Evolutionary conservation across 305 asterid genomes (phyloP).

Genomic region (Fraxinus sp.): DNA sequence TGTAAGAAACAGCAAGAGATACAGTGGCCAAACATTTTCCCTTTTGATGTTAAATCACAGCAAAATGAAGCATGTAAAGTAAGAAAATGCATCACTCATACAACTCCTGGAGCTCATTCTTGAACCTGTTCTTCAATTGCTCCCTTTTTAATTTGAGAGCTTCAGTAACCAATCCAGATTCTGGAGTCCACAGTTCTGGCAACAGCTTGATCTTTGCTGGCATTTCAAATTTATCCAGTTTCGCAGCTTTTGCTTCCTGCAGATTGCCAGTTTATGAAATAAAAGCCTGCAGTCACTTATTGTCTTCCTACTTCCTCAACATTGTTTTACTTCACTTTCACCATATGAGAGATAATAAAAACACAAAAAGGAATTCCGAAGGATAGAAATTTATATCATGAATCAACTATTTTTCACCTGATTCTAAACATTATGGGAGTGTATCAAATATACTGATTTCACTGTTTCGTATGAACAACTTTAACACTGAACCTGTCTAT

Average conservation of each 20-base stretch:
- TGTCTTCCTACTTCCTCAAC: not conserved
- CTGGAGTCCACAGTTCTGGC: conserved; percentile 91
- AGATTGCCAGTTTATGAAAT: not conserved
- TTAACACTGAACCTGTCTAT: not conserved
- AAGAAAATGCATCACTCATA: conserved; percentile 20
- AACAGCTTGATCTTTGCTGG: conserved; percentile 79
- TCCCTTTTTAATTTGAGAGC: conserved; percentile 94
- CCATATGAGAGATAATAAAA: not conserved
- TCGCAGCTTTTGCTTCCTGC: conserved; percentile 80
- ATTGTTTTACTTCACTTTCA: not conserved
- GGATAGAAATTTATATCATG: not conserved
- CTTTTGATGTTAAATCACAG: not conserved
- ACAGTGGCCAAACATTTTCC: not conserved
- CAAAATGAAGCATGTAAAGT: not conserved
- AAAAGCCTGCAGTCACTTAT: not conserved
- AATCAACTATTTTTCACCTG: not conserved
- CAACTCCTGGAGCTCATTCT: conserved; percentile 35
- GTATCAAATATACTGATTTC: not conserved
- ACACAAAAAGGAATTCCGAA: not conserved
- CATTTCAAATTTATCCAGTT: conserved; percentile 75
- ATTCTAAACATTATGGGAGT: not conserved
- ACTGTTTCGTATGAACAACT: not conserved
- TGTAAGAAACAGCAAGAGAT: not conserved
- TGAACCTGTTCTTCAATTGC: conserved; percentile 40
- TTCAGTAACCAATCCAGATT: conserved; percentile 87